Conservation (phyloP, 495 filamentous ascomycete genomes). For the Sordaria brevicollis region DNA sequence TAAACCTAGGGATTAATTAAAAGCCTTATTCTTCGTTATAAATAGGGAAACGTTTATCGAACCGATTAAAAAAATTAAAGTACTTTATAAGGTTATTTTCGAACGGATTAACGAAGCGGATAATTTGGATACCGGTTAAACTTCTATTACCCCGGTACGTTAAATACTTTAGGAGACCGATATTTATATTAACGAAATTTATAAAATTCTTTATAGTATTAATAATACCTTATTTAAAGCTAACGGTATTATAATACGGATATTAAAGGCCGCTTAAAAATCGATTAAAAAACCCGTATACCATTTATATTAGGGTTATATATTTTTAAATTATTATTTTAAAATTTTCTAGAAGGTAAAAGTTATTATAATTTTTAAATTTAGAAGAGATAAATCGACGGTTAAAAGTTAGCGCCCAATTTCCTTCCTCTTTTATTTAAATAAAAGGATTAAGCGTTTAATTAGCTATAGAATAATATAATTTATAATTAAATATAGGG, state of each 20-base stretch:
- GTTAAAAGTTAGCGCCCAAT: too few species aligned
- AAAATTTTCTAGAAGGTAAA: too few species aligned
- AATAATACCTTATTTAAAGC: not conserved
- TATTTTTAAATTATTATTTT: too few species aligned
- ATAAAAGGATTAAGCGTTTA: not conserved
- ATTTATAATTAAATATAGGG: not conserved
- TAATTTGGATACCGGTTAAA: not conserved
- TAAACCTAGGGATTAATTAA: too few species aligned
- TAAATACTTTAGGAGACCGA: accelerated
- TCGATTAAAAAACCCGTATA: not conserved
- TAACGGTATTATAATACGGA: not conserved
- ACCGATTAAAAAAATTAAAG: too few species aligned
- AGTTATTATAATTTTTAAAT: too few species aligned
- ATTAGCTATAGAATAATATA: not conserved
- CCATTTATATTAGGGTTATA: not conserved
- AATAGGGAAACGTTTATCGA: too few species aligned
- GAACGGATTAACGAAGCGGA: not conserved
- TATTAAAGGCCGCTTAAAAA: not conserved
- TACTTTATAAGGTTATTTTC: too few species aligned
- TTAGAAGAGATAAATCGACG: too few species aligned
- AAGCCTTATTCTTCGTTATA: too few species aligned
- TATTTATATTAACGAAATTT: not conserved
- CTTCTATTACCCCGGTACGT: too few species aligned
- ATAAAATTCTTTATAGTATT: not conserved
- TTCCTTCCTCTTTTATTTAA: too few species aligned